Evolutionary conservation across 495 filamentous ascomycete genomes (phyloP).

Genomic region (Corynascus novoguineensis): DNA sequence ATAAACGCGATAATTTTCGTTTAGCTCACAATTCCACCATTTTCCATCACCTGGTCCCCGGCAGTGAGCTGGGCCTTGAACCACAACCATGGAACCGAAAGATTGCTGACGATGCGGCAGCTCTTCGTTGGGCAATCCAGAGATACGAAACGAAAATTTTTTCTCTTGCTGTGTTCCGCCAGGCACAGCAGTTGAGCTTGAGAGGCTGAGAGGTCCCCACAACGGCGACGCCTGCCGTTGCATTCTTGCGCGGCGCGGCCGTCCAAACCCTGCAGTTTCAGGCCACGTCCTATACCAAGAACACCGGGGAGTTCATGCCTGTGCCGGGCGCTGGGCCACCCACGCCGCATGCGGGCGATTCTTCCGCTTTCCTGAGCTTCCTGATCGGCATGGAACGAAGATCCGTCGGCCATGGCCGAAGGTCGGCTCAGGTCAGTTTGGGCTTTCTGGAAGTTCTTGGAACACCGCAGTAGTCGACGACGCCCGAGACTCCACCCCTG

Average conservation of each 20-base stretch:
- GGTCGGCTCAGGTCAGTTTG: no score
- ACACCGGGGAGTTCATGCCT: neutral
- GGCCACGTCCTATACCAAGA: neutral
- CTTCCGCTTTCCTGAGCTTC: slow-evolving; percentile 8
- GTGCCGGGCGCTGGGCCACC: slow-evolving; percentile 2
- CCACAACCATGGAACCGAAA: neutral
- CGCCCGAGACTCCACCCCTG: slow-evolving; percentile 2
- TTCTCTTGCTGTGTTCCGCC: neutral
- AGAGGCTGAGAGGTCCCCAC: neutral
- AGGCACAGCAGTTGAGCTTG: no score
- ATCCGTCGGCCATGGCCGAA: slow-evolving; percentile 3
- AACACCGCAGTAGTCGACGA: slow-evolving; percentile 1
- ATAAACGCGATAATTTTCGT: neutral
- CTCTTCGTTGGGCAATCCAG: no score
- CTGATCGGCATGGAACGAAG: slow-evolving; percentile 11
- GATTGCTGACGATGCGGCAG: neutral
- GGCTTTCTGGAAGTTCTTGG: neutral
- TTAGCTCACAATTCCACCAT: neutral
- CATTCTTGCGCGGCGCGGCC: neutral
- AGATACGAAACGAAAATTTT: neutral
- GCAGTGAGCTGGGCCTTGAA: neutral
- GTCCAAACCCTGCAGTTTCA: neutral
- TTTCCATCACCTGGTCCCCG: neutral
- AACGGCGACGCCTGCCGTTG: neutral
- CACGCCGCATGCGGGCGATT: slow-evolving; percentile 2